These are phyloP conservation scores for Rhytidhysteron rufulum DNA, from an alignment of 2,329 filamentous ascomycete species.

Conservation along the genomic window DNA sequence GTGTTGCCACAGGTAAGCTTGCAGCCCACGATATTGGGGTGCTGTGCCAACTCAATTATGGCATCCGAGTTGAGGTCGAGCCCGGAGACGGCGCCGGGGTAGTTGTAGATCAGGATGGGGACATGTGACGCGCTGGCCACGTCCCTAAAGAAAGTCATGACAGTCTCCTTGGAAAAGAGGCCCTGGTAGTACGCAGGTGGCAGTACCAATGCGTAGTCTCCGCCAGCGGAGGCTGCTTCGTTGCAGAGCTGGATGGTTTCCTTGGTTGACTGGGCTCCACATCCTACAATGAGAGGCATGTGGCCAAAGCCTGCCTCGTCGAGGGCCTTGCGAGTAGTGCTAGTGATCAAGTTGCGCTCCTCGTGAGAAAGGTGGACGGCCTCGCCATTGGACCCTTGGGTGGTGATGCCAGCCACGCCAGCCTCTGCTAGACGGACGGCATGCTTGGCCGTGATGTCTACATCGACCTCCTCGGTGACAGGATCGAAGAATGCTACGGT, in stretches of 20 bases:
- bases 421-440: slow-evolving; percentile 67
- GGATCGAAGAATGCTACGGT: slow-evolving; percentile 44
- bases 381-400: slow-evolving; percentile 79
- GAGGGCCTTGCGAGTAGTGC: slow-evolving; percentile 65
- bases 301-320: slow-evolving; percentile 61
- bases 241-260: slow-evolving; percentile 67
- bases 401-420: slow-evolving; percentile 70
- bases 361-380: slow-evolving; percentile 71
- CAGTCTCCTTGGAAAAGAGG: slow-evolving; percentile 58
- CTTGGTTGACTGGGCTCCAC: slow-evolving; percentile 67
- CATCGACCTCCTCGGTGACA: slow-evolving; percentile 38
- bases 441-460: slow-evolving; percentile 37
- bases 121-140: slow-evolving; percentile 62
- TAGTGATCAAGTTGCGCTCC: slow-evolving; percentile 66
- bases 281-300: slow-evolving; percentile 73
- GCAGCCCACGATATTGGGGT: slow-evolving; percentile 65
- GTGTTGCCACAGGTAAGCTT: slow-evolving; percentile 70
- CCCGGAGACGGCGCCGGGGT: slow-evolving; percentile 60
- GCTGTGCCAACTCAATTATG: slow-evolving; percentile 56
- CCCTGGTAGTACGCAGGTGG: slow-evolving; percentile 73
- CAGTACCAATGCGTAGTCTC: slow-evolving; percentile 71
- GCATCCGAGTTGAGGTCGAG: slow-evolving; percentile 62
- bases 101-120: slow-evolving; percentile 68
- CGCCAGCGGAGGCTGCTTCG: slow-evolving; percentile 66
- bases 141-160: slow-evolving; percentile 62